Conservation (phyloP, 192 early-diverging fungal species). For the Dissophora globulifera region DNA sequence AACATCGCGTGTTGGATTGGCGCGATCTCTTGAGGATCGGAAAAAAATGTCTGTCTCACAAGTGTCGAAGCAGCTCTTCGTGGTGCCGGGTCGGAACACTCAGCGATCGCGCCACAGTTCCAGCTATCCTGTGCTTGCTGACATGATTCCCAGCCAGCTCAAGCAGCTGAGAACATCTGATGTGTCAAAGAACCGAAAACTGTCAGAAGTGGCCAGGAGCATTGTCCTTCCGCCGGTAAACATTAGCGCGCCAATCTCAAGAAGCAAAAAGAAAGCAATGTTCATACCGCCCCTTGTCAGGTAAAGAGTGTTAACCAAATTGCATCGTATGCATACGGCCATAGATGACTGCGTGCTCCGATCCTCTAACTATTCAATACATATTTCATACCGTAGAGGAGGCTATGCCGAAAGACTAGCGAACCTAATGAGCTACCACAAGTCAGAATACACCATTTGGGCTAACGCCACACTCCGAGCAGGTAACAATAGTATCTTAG, state of each 20-base stretch:
- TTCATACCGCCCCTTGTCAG: constrained; percentile 33
- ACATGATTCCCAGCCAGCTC: background rate
- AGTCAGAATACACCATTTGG: constrained; percentile 42
- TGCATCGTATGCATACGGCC: background rate
- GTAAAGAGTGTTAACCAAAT: background rate
- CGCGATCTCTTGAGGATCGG: constrained; percentile 1
- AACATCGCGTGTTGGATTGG: background rate
- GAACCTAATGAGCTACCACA: constrained; percentile 25
- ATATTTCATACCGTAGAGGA: constrained; percentile 11
- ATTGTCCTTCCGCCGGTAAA: constrained; percentile 4
- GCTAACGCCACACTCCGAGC: constrained; percentile 17
- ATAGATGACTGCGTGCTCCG: too few species aligned
- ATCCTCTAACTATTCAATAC: too few species aligned
- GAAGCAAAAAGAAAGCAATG: constrained; percentile 13
- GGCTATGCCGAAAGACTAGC: constrained; percentile 32
- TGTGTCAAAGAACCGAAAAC: constrained; percentile 7
- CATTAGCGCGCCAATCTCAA: background rate
- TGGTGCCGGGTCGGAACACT: background rate
- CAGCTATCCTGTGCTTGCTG: background rate
- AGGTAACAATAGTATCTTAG: constrained; percentile 8
- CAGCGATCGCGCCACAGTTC: background rate
- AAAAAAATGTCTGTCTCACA: constrained; percentile 4
- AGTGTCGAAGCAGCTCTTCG: background rate
- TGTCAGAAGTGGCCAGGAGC: constrained; percentile 19
- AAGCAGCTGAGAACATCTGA: background rate